phyloP scores from a whole-genome alignment of 768 basidiomycete genomes.

The Lentinula detonsa region DNA sequence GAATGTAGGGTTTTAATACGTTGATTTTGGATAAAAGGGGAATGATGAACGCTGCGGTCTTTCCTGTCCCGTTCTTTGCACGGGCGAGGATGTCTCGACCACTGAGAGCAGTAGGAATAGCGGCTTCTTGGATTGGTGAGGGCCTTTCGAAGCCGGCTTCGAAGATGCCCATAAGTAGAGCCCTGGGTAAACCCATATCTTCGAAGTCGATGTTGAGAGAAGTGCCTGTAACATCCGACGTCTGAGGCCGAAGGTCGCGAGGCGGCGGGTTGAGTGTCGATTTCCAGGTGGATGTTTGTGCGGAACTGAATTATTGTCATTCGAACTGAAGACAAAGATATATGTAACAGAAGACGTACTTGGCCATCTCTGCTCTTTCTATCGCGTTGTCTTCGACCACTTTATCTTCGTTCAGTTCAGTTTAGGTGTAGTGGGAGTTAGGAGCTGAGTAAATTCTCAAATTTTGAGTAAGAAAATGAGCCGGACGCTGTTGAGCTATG shows the following conservation, averaged over 20 bases:
- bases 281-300: slow-evolving; percentile 48
- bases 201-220: slow-evolving; percentile 89
- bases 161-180: slow-evolving; percentile 99
- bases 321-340: not conserved
- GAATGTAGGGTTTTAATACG: slow-evolving; percentile 78
- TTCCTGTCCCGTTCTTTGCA: slow-evolving; percentile 95
- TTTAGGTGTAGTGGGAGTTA: not conserved
- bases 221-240: slow-evolving; percentile 92
- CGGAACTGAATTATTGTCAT: not conserved
- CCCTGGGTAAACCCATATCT: slow-evolving; percentile 86
- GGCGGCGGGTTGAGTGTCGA: slow-evolving; percentile 73
- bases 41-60: slow-evolving; percentile 99
- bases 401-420: not conserved
- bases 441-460: not conserved
- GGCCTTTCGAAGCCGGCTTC: slow-evolving; percentile 97
- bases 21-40: slow-evolving; percentile 94
- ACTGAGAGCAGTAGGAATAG: slow-evolving; percentile 91
- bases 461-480: not conserved
- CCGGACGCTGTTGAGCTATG: not conserved
- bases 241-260: slow-evolving; percentile 92
- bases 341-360: not conserved
- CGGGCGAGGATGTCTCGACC: slow-evolving; percentile 93
- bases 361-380: not conserved
- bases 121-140: slow-evolving; percentile 98
- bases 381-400: not conserved